These are phyloP conservation scores for Fraxinus excelsior DNA, from an alignment of 257 asterid genomes.

Conservation along the genomic window DNA sequence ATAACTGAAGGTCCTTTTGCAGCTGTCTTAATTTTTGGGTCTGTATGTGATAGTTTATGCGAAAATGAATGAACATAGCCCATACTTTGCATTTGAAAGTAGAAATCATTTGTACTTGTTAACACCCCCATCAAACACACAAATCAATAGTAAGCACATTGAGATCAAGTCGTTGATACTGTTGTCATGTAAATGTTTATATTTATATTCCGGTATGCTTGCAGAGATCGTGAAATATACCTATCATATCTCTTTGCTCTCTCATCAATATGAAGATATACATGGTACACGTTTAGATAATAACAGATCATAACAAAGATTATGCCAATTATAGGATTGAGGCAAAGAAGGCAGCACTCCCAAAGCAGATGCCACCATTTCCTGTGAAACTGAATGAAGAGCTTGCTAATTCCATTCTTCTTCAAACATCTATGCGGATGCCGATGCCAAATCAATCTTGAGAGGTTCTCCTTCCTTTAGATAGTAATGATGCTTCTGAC, in stretches of 20 bases:
- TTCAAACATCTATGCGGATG: constrained; percentile 23
- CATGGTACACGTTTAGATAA: neutral
- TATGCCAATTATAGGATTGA: constrained; percentile 8
- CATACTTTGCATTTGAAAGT: neutral
- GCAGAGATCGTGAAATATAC: neutral
- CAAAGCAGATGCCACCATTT: constrained; percentile 81
- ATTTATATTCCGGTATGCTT: neutral
- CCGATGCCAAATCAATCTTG: constrained; percentile 26
- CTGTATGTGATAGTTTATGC: neutral
- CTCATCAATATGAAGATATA: neutral
- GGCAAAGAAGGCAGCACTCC: constrained; percentile 46
- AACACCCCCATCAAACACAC: neutral
- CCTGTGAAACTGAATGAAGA: constrained; percentile 76
- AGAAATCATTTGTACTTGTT: neutral
- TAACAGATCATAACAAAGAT: neutral
- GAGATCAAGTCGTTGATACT: neutral
- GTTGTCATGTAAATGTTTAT: neutral
- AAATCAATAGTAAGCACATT: neutral
- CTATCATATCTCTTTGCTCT: neutral
- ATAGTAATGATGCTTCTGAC: constrained; percentile 24
- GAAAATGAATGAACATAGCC: neutral
- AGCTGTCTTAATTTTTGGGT: neutral
- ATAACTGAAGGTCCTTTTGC: neutral
- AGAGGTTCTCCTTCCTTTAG: constrained; percentile 21
- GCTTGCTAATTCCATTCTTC: constrained; percentile 62